phyloP scores from a whole-genome alignment of 179 eudicot genomes.

The Sideroxylon spinosum region DNA sequence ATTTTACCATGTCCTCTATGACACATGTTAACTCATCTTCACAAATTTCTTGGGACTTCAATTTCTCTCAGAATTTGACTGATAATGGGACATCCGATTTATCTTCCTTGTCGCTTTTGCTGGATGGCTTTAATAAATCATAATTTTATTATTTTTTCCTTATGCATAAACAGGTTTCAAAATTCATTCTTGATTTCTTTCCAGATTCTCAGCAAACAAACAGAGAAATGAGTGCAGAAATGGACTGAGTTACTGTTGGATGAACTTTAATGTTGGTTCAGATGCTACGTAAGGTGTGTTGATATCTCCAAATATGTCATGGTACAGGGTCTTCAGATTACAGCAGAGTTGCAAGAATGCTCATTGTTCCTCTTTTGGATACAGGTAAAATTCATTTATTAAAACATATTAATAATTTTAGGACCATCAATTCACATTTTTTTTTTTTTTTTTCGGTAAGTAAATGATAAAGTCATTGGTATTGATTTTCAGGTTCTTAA shows the following conservation, averaged over 20 bases:
- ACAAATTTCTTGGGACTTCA: too few relatives aligned
- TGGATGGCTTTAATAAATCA: too few relatives aligned
- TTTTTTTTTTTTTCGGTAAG: too few relatives aligned
- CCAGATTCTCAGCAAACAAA: neutral
- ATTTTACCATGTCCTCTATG: too few relatives aligned
- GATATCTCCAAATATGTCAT: slow-evolving; percentile 32
- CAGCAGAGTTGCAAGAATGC: slow-evolving; percentile 25
- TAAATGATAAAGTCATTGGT: neutral
- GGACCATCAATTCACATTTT: neutral
- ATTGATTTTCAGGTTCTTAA: slow-evolving; percentile 23
- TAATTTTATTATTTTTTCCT: too few relatives aligned
- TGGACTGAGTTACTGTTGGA: neutral
- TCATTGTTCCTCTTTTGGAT: slow-evolving; percentile 21
- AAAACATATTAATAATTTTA: neutral
- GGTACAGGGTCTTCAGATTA: slow-evolving; percentile 38
- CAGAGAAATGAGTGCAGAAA: neutral
- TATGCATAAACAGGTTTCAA: neutral
- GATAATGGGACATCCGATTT: too few relatives aligned
- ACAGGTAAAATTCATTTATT: slow-evolving; percentile 32
- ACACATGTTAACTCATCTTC: too few relatives aligned
- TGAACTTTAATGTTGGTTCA: neutral
- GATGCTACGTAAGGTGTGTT: neutral
- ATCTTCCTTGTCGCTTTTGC: too few relatives aligned
- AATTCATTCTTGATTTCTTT: neutral
- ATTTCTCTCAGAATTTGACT: too few relatives aligned